phyloP scores from a whole-genome alignment of 495 filamentous ascomycete genomes.

The Penicillium diatomitis region DNA sequence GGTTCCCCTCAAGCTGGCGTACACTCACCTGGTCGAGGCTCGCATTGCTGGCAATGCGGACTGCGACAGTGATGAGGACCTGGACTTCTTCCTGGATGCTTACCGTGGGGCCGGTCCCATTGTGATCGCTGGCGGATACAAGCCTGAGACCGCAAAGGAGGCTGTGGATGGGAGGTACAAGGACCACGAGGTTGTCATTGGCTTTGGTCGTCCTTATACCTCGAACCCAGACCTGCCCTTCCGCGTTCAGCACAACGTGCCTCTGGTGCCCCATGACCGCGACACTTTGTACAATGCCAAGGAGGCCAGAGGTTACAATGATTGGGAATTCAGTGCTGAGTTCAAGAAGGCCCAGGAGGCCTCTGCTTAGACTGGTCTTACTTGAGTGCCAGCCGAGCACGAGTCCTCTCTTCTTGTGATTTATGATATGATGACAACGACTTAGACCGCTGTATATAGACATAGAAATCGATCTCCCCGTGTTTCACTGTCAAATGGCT shows the following conservation, averaged over 20 bases:
- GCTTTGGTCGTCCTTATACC: slow-evolving; percentile 58
- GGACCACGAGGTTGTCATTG: slow-evolving; percentile 43
- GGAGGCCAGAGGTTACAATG: slow-evolving; percentile 49
- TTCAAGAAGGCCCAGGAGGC: slow-evolving; percentile 24
- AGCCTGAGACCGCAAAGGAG: slow-evolving; percentile 33
- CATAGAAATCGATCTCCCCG: too few relatives aligned
- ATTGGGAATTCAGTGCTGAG: slow-evolving; percentile 42
- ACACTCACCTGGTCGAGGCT: slow-evolving; percentile 55
- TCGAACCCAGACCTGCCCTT: slow-evolving; percentile 65
- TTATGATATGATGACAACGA: slow-evolving; percentile 10
- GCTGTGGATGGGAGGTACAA: slow-evolving; percentile 46
- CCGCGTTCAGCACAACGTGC: slow-evolving; percentile 47
- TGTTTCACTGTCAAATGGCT: too few relatives aligned
- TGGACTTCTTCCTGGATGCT: slow-evolving; percentile 41
- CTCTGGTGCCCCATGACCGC: slow-evolving; percentile 47
- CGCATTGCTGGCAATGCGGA: slow-evolving; percentile 39
- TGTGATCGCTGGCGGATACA: slow-evolving; percentile 53
- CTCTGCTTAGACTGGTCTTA: slow-evolving; percentile 8
- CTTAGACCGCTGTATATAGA: too few relatives aligned
- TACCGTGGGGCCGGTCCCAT: slow-evolving; percentile 42
- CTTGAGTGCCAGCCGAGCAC: neutral
- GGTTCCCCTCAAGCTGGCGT: slow-evolving; percentile 50
- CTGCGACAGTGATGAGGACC: slow-evolving; percentile 28
- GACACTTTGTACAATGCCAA: slow-evolving; percentile 48
- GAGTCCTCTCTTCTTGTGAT: neutral